Conservation (phyloP, 345 rosid genomes). For the Acer campestre region DNA sequence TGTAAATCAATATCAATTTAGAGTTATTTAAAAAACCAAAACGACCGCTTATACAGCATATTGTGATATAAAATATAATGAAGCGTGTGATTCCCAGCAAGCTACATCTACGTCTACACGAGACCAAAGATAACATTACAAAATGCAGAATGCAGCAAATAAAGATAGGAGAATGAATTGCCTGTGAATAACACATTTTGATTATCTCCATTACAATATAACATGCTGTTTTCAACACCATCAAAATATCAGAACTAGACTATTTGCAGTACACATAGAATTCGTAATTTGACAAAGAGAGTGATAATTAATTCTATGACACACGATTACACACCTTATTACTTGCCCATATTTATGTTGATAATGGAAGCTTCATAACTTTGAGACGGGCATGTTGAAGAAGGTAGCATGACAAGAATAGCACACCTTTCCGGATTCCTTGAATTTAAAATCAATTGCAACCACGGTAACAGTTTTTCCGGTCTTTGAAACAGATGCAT, state of each 20-base stretch:
- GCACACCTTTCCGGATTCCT: slow-evolving; percentile 48
- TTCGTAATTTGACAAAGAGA: neutral
- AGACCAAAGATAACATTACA: too few species aligned
- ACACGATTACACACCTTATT: neutral
- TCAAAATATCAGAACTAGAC: neutral
- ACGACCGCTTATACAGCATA: too few species aligned
- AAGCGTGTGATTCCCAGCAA: too few species aligned
- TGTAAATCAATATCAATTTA: too few species aligned
- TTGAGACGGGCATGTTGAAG: slow-evolving; percentile 46
- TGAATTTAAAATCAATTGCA: slow-evolving; percentile 56
- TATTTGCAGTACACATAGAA: neutral
- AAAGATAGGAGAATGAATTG: too few species aligned
- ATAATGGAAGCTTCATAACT: slow-evolving; percentile 3
- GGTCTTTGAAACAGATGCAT: slow-evolving; percentile 60
- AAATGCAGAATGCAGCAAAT: too few species aligned
- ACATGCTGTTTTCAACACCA: neutral
- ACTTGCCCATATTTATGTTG: neutral
- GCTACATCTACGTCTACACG: too few species aligned
- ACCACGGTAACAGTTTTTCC: slow-evolving; percentile 74
- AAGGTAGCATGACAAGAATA: slow-evolving; percentile 65
- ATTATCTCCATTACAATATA: too few species aligned
- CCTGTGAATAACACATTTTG: too few species aligned
- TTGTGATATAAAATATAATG: too few species aligned
- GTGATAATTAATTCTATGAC: too few species aligned
- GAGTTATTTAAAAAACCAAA: too few species aligned